Evolutionary conservation across 2,329 filamentous ascomycete species (phyloP), one percentile per base, ranked within the genome.

Genomic region (Aspergillus luchuensis): DNA sequence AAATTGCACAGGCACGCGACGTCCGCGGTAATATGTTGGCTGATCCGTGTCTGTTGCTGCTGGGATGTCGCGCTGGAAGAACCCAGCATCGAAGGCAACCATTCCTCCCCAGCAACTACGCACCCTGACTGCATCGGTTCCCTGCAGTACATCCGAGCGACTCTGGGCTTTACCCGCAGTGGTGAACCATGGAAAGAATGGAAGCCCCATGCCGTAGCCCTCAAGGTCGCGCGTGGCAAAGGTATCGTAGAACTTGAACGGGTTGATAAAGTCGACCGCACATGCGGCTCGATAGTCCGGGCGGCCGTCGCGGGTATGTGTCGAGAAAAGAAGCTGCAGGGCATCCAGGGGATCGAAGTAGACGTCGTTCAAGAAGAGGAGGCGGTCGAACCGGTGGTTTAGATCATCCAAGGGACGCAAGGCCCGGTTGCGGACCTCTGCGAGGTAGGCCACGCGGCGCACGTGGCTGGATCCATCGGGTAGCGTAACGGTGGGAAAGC

Each of bases 61-160:
- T 36, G 33, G 2, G 5, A 13, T 15, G 10, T 5, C 11, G 11
- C 10, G 10, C 64, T 81, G 79, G 66, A 81, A 80, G 51, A 75
- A 79, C 38, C 67, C 71, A 5, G 78, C 78, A 61, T 81, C 79
- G 63, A 81, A 81, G 13, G 79, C 78, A 11, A 80, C 87, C 84
- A 92, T 91, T 21, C 90, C 90, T 52, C 89, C 88, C 90, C 90
- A 92, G 75, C 90, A 92, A 63, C 87, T 87, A 66, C 83, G 84
- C 0, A 91, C 89, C 3, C 86, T 82, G 0, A 92, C 89, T 0
- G 88, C 77, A 63, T 81, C 79, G 45, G 72, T 78, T 57, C 86
- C 84, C 0, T 77, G 77, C 1, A 90, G 73, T 15, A 91, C 86
- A 69, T 89, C 88, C 2, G 79, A 78, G 48, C 89, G 81, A 36